phyloP scores from a whole-genome alignment of 2,329 filamentous ascomycete genomes.

The Cladosporium sp. region DNA sequence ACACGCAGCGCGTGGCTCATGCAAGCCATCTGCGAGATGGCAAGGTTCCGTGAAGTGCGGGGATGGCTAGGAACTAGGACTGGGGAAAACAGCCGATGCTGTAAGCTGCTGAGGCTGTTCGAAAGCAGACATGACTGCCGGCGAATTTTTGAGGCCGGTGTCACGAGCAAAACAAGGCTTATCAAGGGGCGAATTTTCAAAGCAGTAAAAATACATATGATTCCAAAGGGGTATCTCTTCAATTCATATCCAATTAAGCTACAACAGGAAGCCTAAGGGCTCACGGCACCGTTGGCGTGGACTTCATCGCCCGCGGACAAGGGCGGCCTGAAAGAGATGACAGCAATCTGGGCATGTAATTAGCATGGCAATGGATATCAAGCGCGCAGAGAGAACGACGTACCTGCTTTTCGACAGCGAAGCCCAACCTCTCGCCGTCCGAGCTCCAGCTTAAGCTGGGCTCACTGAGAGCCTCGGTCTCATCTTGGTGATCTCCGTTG shows the following conservation, averaged over 20 bases:
- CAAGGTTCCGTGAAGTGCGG: too few species aligned
- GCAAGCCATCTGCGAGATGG: too few species aligned
- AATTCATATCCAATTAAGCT: slow-evolving; percentile 7
- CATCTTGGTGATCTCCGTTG: slow-evolving; percentile 13
- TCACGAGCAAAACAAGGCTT: not conserved
- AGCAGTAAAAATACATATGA: too few species aligned
- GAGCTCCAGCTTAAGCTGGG: slow-evolving; percentile 46
- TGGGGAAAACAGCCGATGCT: too few species aligned
- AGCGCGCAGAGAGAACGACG: slow-evolving; percentile 9
- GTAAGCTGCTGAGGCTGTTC: too few species aligned
- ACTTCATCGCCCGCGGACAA: not conserved
- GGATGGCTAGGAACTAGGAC: too few species aligned
- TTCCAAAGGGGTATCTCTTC: slow-evolving; percentile 4
- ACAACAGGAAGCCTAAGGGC: slow-evolving; percentile 4
- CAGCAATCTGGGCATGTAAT: slow-evolving; percentile 13
- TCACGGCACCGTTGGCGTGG: slow-evolving; percentile 5
- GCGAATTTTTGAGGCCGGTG: too few species aligned
- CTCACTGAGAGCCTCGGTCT: slow-evolving; percentile 18
- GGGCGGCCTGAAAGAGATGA: slow-evolving; percentile 18
- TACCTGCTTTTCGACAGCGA: slow-evolving; percentile 40
- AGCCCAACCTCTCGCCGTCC: slow-evolving; percentile 48
- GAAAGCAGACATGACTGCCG: too few species aligned
- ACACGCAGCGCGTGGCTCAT: too few species aligned
- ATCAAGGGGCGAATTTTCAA: not conserved
- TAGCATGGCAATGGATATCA: not conserved